phyloP scores from a whole-genome alignment of 2,329 filamentous ascomycete genomes.

The Hymenoscyphus albidus region DNA sequence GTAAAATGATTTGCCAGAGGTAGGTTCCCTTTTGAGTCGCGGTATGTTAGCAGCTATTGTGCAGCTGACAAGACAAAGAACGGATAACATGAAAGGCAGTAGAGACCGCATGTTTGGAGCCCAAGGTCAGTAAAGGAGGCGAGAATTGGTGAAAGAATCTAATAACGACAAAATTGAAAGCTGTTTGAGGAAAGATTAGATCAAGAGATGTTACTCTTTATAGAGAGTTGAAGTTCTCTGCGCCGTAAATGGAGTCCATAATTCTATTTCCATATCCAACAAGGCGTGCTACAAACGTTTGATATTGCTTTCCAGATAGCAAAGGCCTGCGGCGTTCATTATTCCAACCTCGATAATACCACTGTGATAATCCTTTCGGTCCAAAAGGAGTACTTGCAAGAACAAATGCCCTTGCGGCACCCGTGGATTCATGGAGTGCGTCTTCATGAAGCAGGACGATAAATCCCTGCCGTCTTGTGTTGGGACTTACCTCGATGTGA shows the following conservation, averaged over 20 bases:
- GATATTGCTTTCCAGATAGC: slow-evolving; percentile 3
- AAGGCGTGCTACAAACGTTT: slow-evolving; percentile 1
- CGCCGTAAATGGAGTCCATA: background rate
- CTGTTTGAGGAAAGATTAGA: background rate
- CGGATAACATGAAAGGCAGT: background rate
- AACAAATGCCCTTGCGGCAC: no score
- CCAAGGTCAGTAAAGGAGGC: background rate
- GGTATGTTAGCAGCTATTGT: slow-evolving; percentile 8
- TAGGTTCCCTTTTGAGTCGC: slow-evolving; percentile 3
- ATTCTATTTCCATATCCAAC: background rate
- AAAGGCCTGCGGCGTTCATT: background rate
- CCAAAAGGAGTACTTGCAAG: no score
- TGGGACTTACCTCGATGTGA: slow-evolving; percentile 3
- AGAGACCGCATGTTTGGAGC: slow-evolving; percentile 1
- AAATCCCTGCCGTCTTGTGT: background rate
- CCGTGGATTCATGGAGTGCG: no score
- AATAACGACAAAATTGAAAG: background rate
- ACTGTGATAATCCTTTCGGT: no score
- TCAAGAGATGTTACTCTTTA: slow-evolving; percentile 1
- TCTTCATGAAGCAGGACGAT: no score
- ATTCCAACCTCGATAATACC: background rate
- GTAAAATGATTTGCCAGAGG: slow-evolving; percentile 4
- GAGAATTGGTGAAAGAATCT: background rate
- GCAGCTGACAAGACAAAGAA: background rate
- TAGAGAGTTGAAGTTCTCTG: background rate